Evolutionary conservation across 129 eudicot genomes (phyloP).

Genomic region (Heracleum sosnowskyi): DNA sequence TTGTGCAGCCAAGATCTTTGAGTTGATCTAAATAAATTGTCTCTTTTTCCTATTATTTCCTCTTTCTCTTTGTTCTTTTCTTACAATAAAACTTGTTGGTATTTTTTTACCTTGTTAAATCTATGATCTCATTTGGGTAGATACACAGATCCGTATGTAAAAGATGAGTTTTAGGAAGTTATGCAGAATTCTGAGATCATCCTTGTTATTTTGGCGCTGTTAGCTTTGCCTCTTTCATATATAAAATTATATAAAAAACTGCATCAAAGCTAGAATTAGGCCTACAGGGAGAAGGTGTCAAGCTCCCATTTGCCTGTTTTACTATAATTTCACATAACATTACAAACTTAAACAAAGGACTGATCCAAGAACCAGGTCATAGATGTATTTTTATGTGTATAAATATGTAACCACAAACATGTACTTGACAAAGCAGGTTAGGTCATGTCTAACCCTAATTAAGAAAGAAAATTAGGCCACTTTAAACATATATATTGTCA

Average conservation of each 20-base stretch:
- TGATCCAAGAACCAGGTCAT: constrained; percentile 23
- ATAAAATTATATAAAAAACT: constrained; percentile 8
- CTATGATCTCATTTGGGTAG: constrained; percentile 38
- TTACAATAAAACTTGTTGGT: neutral
- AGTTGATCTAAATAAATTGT: constrained; percentile 35
- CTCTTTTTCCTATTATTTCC: constrained; percentile 28
- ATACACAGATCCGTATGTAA: constrained; percentile 53
- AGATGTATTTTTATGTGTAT: too few relatives aligned
- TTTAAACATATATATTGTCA: constrained; percentile 19
- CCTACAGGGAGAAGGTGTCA: constrained; percentile 43
- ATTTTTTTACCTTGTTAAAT: constrained; percentile 15
- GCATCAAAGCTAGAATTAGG: constrained; percentile 27
- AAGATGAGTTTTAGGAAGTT: constrained; percentile 41
- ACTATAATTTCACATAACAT: constrained; percentile 27
- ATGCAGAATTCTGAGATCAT: constrained; percentile 61
- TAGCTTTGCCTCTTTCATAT: constrained; percentile 28
- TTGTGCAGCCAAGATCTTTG: constrained; percentile 29
- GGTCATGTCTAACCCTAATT: constrained; percentile 24
- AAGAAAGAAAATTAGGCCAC: constrained; percentile 20
- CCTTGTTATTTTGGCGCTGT: constrained; percentile 55
- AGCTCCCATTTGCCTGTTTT: constrained; percentile 49
- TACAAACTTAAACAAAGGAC: constrained; percentile 35
- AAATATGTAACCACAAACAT: neutral
- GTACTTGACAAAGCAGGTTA: neutral
- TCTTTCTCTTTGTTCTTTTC: constrained; percentile 19